Percentiles rank a stretch among this genome's conserved stretches.
These are phyloP conservation scores for Penicillium expansum DNA, from an alignment of 2,329 filamentous ascomycete species.

Conservation along the genomic window DNA sequence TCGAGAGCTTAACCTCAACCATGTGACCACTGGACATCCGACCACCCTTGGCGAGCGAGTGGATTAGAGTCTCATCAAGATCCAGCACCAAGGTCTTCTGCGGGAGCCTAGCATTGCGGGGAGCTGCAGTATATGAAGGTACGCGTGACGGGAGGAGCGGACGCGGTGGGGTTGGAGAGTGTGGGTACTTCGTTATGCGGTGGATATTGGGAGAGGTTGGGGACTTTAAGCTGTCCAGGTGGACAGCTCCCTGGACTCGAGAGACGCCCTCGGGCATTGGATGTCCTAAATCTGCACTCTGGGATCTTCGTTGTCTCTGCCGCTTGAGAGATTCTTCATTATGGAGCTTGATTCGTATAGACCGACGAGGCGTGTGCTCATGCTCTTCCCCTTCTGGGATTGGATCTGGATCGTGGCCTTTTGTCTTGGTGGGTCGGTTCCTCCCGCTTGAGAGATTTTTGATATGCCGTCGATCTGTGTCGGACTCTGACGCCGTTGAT, in stretches of 20 bases:
- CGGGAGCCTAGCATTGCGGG: conserved; percentile 48
- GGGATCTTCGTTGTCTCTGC: conserved; percentile 52
- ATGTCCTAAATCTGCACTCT: conserved; percentile 31
- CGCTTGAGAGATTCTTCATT: conserved; percentile 73
- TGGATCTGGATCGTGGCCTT: conserved; percentile 25
- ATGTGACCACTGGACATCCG: conserved; percentile 96
- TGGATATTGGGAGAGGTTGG: conserved; percentile 74
- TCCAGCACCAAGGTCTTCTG: conserved; percentile 95
- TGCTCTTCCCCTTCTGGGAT: conserved; percentile 43
- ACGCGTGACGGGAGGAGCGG: conserved; percentile 86
- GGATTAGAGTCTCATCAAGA: conserved; percentile 94
- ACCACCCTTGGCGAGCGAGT: conserved; percentile 95
- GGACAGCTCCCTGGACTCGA: conserved; percentile 51
- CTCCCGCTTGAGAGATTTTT: conserved; percentile 26
- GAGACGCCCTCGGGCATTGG: conserved; percentile 25
- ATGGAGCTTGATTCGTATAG: conserved; percentile 86
- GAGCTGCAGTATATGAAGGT: conserved; percentile 71
- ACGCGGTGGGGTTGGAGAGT: conserved; percentile 81
- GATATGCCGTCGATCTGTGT: conserved; percentile 42
- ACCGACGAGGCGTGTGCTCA: conserved; percentile 70
- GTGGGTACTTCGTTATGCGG: conserved; percentile 82
- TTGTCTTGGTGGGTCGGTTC: conserved; percentile 27
- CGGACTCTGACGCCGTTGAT: conserved; percentile 56
- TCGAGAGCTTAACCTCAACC: conserved; percentile 84
- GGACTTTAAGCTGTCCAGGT: conserved; percentile 82